These are phyloP conservation scores for Yamadazyma membranifaciens DNA, from an alignment of 1,139 yeast genomes.

Conservation along the genomic window DNA sequence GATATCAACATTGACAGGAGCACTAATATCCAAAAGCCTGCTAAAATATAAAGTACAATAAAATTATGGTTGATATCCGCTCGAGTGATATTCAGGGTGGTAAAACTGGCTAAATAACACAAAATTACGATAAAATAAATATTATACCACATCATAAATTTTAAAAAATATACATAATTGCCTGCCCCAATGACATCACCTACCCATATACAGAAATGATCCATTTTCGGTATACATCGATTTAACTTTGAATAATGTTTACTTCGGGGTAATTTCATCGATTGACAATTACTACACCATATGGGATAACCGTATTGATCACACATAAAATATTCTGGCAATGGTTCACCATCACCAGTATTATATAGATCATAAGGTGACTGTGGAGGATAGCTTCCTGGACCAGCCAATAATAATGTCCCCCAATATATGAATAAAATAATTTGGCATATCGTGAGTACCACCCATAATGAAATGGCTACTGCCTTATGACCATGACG, in stretches of 20 bases:
- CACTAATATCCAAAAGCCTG: slow-evolving; percentile 44
- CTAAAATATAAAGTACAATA: slow-evolving; percentile 38
- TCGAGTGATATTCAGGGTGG: slow-evolving; percentile 22
- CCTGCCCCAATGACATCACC: slow-evolving; percentile 57
- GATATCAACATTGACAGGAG: slow-evolving; percentile 32
- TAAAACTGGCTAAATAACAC: slow-evolving; percentile 26
- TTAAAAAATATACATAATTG: slow-evolving; percentile 54
- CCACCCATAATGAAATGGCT: slow-evolving; percentile 37
- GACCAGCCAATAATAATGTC: slow-evolving; percentile 27
- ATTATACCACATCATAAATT: slow-evolving; percentile 39
- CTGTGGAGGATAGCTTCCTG: slow-evolving; percentile 30
- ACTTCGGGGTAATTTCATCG: slow-evolving; percentile 52
- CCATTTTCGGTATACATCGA: slow-evolving; percentile 55
- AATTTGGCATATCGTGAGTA: slow-evolving; percentile 26
- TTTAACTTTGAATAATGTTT: slow-evolving; percentile 52
- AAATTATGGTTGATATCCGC: slow-evolving; percentile 44
- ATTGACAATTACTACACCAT: slow-evolving; percentile 56
- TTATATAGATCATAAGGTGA: slow-evolving; percentile 28
- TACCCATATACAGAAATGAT: slow-evolving; percentile 67
- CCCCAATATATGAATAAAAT: slow-evolving; percentile 32
- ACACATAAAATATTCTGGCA: slow-evolving; percentile 56
- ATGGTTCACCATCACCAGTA: slow-evolving; percentile 15
- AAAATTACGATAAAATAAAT: slow-evolving; percentile 27
- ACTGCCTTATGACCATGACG: slow-evolving; percentile 27
- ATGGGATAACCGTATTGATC: slow-evolving; percentile 60